phyloP scores from a whole-genome alignment of 2,329 filamentous ascomycete species.

The Berkeleyomyces basicola region DNA sequence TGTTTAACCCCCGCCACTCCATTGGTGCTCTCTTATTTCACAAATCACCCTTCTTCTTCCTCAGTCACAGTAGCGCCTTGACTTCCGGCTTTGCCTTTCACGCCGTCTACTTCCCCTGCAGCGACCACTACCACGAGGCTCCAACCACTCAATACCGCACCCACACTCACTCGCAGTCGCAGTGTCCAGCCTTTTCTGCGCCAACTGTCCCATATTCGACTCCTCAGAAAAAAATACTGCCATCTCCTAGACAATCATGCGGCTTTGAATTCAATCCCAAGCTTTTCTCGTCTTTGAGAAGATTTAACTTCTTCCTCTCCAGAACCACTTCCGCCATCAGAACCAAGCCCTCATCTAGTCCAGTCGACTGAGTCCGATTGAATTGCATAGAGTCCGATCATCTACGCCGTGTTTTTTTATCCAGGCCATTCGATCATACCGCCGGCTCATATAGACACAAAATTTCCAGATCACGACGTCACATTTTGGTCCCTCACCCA shows the following conservation, averaged over 20 bases:
- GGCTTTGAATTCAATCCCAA: conserved; percentile 8
- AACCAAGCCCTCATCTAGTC: neutral
- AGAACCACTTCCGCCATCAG: neutral
- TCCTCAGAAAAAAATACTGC: neutral
- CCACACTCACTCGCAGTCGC: neutral
- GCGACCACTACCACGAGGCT: neutral
- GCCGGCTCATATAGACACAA: neutral
- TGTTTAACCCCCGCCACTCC: neutral
- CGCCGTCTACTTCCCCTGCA: neutral
- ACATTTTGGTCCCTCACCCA: conserved; percentile 4
- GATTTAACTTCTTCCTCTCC: conserved; percentile 5
- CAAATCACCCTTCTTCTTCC: neutral
- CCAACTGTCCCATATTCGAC: neutral
- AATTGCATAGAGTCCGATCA: neutral
- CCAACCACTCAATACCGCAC: neutral
- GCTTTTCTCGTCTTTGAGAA: conserved; percentile 9
- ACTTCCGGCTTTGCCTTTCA: neutral
- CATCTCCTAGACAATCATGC: conserved; percentile 5
- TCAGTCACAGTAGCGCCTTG: neutral
- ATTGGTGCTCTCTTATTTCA: neutral
- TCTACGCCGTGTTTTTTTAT: neutral
- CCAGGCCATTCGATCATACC: neutral
- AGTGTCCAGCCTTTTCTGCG: neutral
- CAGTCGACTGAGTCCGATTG: neutral
- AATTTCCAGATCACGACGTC: conserved; percentile 9